phyloP scores from a whole-genome alignment of 202 grass and related monocot species.

The Schoenoplectus tabernaemontani region DNA sequence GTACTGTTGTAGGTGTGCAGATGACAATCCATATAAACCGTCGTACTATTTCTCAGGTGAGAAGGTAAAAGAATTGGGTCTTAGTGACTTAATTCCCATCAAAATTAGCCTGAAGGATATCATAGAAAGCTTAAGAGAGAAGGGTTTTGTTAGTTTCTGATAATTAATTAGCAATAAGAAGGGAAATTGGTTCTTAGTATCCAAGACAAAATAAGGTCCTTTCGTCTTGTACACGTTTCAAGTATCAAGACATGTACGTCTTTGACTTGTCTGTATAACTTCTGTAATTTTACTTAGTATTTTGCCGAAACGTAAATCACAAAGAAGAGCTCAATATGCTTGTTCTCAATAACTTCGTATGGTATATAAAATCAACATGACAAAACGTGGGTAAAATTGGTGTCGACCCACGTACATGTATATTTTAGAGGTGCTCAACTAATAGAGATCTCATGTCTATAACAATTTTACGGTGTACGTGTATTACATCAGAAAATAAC shows the following conservation, averaged over 20 bases:
- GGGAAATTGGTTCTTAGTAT: background rate
- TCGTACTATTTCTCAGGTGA: conserved; percentile 19
- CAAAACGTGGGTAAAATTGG: no score
- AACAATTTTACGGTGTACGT: no score
- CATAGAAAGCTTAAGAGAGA: conserved; percentile 38
- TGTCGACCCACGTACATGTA: no score
- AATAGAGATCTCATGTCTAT: no score
- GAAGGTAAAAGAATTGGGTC: conserved; percentile 25
- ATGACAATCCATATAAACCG: conserved; percentile 24
- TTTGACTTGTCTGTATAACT: background rate
- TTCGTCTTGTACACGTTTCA: background rate
- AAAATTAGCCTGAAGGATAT: conserved; percentile 28
- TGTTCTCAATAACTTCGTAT: no score
- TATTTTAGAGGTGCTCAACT: no score
- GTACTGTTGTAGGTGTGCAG: conserved; percentile 20
- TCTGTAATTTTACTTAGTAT: no score
- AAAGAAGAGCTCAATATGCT: no score
- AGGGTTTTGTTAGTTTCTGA: conserved; percentile 22
- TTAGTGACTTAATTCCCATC: conserved; percentile 11
- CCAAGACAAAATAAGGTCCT: background rate
- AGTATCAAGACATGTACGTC: background rate
- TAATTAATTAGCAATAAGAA: background rate
- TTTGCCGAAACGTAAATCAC: no score
- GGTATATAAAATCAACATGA: no score
- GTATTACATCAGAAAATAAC: no score